Evolutionary conservation across 306 rosid genomes (phyloP), one percentile per base, ranked within the genome.

Genomic region (Corylus avellana): DNA sequence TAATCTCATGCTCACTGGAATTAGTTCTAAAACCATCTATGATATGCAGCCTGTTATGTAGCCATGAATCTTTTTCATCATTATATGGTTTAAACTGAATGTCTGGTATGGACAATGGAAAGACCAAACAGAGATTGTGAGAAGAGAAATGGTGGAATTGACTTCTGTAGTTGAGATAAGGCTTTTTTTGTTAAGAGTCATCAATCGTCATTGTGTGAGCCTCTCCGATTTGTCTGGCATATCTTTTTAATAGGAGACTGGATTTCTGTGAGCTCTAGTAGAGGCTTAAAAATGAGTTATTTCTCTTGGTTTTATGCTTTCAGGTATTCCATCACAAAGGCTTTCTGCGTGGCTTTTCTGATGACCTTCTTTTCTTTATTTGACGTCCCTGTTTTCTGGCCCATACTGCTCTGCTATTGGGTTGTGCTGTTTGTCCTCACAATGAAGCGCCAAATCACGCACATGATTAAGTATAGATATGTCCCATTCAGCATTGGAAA

Each of bases 371-470:
- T 91, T 68, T 85, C 92, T 20, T 61, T 89, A 13, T 85, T 89
- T 81, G 90, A 91, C 63, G 87, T 91, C 77, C 95, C 92, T 16
- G 90, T 89, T 80, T 91, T 91, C 85, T 89, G 92, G 95, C 92
- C 95, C 69, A 85, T 89, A 59, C 88, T 91, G 72, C 88, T 89
- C 56, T 87, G 83, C 74, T 89, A 89, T 81, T 89, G 96, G 93
- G 18, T 86, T 74, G 88, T 87, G 64, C 89, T 89, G 42, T 91
- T 91, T 73, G 78, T 81, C 76, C 93, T 89, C 84, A 91, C 91
- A 14, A 89, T 91, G 93, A 91, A 89, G 87, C 93, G 96, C 86
- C 93, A 87, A 77, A 89, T 89, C 80, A 75, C 79, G 88, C 96
- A 91, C 84, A 84, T 87, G 96, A 86, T 91, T 25, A 89, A 89